phyloP scores from a whole-genome alignment of 1,284 basidiomycete species.

The Trametes versicolor region DNA sequence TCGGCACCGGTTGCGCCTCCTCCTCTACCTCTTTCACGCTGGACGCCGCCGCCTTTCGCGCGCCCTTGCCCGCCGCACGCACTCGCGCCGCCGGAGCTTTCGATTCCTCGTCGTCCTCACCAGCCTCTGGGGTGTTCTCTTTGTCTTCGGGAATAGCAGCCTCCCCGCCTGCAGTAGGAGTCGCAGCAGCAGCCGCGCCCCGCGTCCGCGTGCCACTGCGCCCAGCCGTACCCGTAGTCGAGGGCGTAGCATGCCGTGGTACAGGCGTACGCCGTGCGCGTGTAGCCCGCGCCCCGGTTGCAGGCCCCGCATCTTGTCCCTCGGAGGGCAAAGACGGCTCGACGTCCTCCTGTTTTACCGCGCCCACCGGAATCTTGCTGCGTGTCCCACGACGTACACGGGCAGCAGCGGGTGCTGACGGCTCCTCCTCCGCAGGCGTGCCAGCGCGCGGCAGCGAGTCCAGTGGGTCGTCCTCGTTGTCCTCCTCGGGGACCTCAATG shows the following conservation, averaged over 20 bases:
- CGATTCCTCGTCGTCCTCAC: constrained; percentile 37
- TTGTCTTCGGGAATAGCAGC: constrained; percentile 43
- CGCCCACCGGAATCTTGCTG: constrained; percentile 32
- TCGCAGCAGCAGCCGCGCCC: constrained; percentile 19
- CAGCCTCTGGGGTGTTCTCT: constrained; percentile 52
- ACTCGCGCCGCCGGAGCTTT: constrained; percentile 24
- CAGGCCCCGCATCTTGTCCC: constrained; percentile 4
- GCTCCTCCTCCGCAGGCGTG: constrained; percentile 25
- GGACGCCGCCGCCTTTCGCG: constrained; percentile 25
- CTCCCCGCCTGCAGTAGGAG: constrained; percentile 16
- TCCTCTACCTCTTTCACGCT: constrained; percentile 36
- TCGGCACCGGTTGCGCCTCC: constrained; percentile 25
- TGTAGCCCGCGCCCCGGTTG: constrained; percentile 19
- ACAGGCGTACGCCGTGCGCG: constrained; percentile 30
- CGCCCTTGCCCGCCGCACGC: constrained; percentile 25
- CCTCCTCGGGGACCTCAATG: constrained; percentile 32
- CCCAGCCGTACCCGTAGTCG: constrained; percentile 23
- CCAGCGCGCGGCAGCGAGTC: constrained; percentile 33
- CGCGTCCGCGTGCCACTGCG: constrained; percentile 30
- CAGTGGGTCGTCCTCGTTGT: constrained; percentile 35
- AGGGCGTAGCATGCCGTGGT: constrained; percentile 28
- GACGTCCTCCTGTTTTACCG: constrained; percentile 40
- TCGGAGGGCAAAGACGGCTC: constrained; percentile 15
- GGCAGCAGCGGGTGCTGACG: constrained; percentile 11
- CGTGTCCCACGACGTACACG: constrained; percentile 38